Evolutionary conservation across 148 eudicot species (phyloP), one percentile per base, ranked within the genome.

Genomic region (Chenopodium quinoa): DNA sequence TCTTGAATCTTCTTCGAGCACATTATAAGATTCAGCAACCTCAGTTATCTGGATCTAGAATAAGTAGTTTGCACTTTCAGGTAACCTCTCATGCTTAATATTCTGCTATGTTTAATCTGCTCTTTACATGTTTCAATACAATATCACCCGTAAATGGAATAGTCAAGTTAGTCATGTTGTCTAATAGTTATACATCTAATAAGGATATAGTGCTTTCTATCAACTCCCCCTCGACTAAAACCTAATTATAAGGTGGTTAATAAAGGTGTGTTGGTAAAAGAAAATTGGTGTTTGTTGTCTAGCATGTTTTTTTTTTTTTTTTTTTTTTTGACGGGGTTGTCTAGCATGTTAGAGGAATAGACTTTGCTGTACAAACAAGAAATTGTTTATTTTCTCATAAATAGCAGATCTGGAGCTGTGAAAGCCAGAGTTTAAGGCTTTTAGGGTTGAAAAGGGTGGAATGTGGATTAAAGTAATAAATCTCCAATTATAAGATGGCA

Each of bases 401-500:
- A 14, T 13, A 56, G 20, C 62, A 2, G 22, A 56, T 9, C 54
- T 10, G 54, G 3, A 50, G 44, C 12, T 60, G 40, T 77, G 73
- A 75, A 74, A 73, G 77, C 29, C 74, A 73, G 77, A 32, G 66
- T 20, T 50, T 34, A 58, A 73, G 82, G 75, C 68, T 37, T 83
- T 83, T 74, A 29, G 82, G 62, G 37, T 72, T 47, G 52, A 63
- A 47, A 80, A 37, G 1, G 25, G 54, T 73, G 70, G 34, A 60
- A 78, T n/a, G 14, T 48, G 70, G 79, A 47, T 56, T 71, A 76
- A 16, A 67, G 68, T 48, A 66, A 79, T 65, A 78, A 78, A 72
- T 83, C 85, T 73, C 85, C 64, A 78, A 73, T 72, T 66, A 79
- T 83, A 76, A 44, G 82, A 67, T 44, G 79, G 62, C n/a, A 76